Evolutionary conservation across 345 rosid genomes (phyloP).

Genomic region (Hirschfeldia incana): DNA sequence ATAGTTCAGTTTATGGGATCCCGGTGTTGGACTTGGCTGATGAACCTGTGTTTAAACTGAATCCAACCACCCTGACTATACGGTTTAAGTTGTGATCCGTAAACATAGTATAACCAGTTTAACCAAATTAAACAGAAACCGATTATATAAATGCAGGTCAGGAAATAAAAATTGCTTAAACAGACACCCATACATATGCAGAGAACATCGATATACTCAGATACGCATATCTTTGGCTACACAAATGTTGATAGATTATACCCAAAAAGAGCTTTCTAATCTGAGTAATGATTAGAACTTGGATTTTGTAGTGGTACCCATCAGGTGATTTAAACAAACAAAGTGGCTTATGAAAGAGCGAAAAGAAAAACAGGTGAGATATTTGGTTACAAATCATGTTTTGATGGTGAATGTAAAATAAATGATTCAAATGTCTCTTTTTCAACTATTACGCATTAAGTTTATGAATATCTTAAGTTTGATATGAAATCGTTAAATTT

Average conservation of each 20-base stretch:
- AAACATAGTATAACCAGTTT: neutral
- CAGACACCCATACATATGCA: neutral
- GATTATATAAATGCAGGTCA: neutral
- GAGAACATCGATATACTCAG: neutral
- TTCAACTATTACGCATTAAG: neutral
- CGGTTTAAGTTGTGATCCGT: too few species aligned
- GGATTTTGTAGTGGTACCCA: constrained; percentile 16
- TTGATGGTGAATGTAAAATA: neutral
- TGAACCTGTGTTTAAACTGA: neutral
- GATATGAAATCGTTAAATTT: neutral
- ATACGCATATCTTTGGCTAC: neutral
- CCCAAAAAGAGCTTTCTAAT: neutral
- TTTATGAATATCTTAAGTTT: neutral
- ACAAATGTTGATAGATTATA: neutral
- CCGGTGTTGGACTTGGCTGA: neutral
- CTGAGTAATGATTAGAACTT: neutral
- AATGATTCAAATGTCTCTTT: neutral
- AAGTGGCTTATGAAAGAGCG: neutral
- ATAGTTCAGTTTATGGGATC: constrained; percentile 2
- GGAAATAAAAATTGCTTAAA: neutral
- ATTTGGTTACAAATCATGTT: neutral
- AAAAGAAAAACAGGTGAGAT: neutral
- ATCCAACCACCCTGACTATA: neutral
- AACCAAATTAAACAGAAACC: neutral
- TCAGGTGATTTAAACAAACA: neutral